A percentile compares a stretch with the other conserved stretches of the same genome.
Evolutionary conservation across 2,329 filamentous ascomycete genomes (phyloP).

Genomic region (Epichloe sibirici): DNA sequence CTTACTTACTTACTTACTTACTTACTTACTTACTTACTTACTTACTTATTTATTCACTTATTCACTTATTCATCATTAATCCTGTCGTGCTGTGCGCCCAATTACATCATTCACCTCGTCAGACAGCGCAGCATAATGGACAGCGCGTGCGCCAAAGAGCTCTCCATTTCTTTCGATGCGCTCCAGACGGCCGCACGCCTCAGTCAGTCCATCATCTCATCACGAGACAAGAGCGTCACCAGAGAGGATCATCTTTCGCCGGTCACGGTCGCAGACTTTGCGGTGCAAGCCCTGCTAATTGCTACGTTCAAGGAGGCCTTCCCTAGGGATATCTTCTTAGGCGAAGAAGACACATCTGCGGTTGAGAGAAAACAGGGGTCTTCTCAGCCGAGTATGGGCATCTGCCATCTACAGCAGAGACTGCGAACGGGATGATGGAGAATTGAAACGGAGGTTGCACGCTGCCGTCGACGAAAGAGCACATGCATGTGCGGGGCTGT

Average conservation of each 20-base stretch:
- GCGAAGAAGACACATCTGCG: conserved; percentile 40
- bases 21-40: too few species aligned
- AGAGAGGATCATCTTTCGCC: conserved; percentile 44
- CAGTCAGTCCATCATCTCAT: conserved; percentile 35
- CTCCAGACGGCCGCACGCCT: conserved; percentile 34
- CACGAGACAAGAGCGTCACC: conserved; percentile 36
- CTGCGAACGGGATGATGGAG: conserved; percentile 6
- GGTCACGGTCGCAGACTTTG: conserved; percentile 48
- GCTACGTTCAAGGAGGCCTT: conserved; percentile 37
- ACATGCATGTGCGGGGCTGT: conserved; percentile 39
- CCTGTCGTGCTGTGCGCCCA: too few species aligned
- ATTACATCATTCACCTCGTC: background rate
- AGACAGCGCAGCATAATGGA: conserved; percentile 21
- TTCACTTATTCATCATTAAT: too few species aligned
- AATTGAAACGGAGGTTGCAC: conserved; percentile 8
- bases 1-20: too few species aligned
- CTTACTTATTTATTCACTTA: too few species aligned
- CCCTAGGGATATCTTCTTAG: conserved; percentile 39
- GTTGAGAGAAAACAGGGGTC: conserved; percentile 31
- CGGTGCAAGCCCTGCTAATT: conserved; percentile 43
- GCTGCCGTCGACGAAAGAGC: conserved; percentile 26
- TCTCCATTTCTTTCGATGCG: conserved; percentile 29
- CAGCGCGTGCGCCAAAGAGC: conserved; percentile 29
- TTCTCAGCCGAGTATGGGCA: conserved; percentile 37
- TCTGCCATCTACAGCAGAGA: conserved; percentile 22